Evolutionary conservation across 2,329 filamentous ascomycete genomes (phyloP).

Genomic region (Mariannaea elegans): DNA sequence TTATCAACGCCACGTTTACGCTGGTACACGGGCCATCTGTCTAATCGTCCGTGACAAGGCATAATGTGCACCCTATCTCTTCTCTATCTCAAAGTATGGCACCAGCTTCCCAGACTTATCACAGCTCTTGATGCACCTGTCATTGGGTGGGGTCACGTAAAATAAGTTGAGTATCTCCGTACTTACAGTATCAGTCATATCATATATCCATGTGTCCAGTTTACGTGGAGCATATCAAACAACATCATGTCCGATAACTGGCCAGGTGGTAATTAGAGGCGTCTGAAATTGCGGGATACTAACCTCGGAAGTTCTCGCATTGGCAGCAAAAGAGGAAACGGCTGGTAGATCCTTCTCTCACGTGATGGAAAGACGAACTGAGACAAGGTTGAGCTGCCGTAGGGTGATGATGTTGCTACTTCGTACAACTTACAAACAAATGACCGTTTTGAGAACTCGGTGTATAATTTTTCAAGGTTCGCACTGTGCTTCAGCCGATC

Average conservation of each 20-base stretch:
- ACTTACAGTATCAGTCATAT: not conserved
- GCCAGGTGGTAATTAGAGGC: slow-evolving; percentile 1
- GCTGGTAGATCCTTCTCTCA: not conserved
- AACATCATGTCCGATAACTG: not conserved
- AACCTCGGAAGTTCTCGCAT: not conserved
- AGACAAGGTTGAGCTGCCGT: slow-evolving; percentile 2
- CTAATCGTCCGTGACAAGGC: slow-evolving; percentile 10
- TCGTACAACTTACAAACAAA: no score
- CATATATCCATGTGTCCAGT: not conserved
- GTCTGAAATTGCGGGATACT: not conserved
- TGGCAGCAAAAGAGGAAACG: not conserved
- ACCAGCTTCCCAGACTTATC: slow-evolving; percentile 22
- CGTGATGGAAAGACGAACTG: slow-evolving; percentile 1
- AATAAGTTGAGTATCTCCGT: not conserved
- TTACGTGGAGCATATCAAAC: slow-evolving; percentile 7
- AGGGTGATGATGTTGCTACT: no score
- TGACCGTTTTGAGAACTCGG: no score
- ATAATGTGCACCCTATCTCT: not conserved
- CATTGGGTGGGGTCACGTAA: slow-evolving; percentile 17
- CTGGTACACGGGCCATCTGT: slow-evolving; percentile 22
- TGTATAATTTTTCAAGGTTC: not conserved
- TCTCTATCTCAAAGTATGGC: slow-evolving; percentile 28
- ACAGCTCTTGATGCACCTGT: slow-evolving; percentile 17
- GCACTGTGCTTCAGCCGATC: not conserved
- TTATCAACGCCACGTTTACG: slow-evolving; percentile 27